These are phyloP conservation scores for Paecilomyces sp. DNA, from an alignment of 2,329 filamentous ascomycete species.

Conservation along the genomic window DNA sequence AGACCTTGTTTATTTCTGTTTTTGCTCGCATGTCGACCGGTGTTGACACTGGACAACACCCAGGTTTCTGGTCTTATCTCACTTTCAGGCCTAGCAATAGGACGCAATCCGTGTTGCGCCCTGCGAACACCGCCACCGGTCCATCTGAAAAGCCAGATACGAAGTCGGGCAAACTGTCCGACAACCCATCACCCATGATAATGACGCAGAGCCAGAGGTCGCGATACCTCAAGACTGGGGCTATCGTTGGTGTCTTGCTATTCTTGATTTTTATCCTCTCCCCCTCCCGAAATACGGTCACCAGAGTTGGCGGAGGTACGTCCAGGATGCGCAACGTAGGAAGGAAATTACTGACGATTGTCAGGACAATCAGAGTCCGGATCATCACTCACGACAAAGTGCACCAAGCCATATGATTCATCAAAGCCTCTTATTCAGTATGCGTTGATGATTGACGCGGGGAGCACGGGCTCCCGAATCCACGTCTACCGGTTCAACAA, in stretches of 20 bases:
- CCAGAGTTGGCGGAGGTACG: constrained; percentile 17
- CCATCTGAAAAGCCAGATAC: constrained; percentile 42
- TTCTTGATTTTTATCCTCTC: constrained; percentile 52
- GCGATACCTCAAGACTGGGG: constrained; percentile 56
- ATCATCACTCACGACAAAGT: constrained; percentile 60
- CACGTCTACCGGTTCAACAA: constrained; percentile 99
- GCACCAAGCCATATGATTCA: constrained; percentile 73
- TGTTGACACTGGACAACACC: constrained; percentile 42
- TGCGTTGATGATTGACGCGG: constrained; percentile 97
- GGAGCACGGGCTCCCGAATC: constrained; percentile 94
- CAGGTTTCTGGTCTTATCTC: constrained; percentile 48
- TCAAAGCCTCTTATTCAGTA: constrained; percentile 95
- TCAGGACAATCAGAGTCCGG: constrained; percentile 15
- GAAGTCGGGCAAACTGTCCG: constrained; percentile 27
- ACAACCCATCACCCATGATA: constrained; percentile 33
- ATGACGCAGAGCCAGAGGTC: constrained; percentile 59
- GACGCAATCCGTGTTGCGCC: constrained; percentile 49
- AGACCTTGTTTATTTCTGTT: constrained; percentile 11
- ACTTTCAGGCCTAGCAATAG: constrained; percentile 39
- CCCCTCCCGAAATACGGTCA: constrained; percentile 23
- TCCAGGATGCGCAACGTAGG: not conserved
- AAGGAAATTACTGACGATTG: not conserved
- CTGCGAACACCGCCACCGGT: constrained; percentile 34
- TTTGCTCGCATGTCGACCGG: constrained; percentile 50
- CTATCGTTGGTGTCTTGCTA: constrained; percentile 51